These are phyloP conservation scores for Pythium aquatile DNA, from an alignment of 352 stramenopile genomes.

Conservation along the genomic window DNA sequence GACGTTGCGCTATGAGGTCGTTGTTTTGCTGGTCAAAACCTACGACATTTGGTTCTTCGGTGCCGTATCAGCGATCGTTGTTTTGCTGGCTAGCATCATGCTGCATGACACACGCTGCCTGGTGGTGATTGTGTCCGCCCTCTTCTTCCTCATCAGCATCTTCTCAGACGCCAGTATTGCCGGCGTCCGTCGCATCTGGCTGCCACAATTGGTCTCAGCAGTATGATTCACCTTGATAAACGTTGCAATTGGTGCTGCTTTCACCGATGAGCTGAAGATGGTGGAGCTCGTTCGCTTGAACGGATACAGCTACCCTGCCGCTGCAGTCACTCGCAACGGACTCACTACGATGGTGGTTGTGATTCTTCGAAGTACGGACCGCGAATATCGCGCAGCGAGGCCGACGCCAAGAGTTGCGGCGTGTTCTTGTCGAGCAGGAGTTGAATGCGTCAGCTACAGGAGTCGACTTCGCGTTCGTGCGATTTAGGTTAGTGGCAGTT, in stretches of 20 bases:
- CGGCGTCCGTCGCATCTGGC: neutral
- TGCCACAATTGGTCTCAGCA: neutral
- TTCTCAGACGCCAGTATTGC: neutral
- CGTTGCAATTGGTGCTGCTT: neutral
- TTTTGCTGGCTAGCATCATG: neutral
- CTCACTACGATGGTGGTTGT: neutral
- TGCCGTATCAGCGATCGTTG: slow-evolving; percentile 10
- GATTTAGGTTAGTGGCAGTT: no score
- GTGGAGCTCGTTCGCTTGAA: neutral
- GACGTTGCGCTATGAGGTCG: slow-evolving; percentile 38
- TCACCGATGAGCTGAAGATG: neutral
- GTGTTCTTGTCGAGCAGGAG: neutral
- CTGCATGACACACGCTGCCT: neutral
- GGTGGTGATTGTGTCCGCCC: neutral
- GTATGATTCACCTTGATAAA: neutral
- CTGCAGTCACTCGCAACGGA: neutral
- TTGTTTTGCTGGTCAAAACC: slow-evolving; percentile 30
- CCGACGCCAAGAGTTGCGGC: neutral
- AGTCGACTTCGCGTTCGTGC: neutral
- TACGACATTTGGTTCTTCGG: slow-evolving; percentile 52
- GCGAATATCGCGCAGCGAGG: neutral
- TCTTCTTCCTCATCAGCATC: neutral
- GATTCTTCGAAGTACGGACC: neutral
- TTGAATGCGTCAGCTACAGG: neutral
- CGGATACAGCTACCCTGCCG: neutral